These are phyloP conservation scores for Salix viminalis DNA, from an alignment of 345 rosid species.

Conservation along the genomic window DNA sequence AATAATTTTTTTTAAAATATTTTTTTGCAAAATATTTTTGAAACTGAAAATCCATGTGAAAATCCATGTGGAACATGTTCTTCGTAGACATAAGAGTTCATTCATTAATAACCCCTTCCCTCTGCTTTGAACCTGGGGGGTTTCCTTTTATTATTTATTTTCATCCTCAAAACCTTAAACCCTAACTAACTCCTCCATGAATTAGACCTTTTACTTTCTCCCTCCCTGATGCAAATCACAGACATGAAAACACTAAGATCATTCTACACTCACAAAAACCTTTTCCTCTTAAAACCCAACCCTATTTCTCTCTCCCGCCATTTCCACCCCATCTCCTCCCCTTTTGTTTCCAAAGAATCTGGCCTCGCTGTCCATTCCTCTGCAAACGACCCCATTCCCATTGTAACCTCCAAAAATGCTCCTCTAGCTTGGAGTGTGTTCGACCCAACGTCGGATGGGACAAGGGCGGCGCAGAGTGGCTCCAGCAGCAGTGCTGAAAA, in stretches of 20 bases:
- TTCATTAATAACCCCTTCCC: too few species aligned
- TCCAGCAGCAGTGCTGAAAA: not conserved
- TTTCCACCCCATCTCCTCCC: slow-evolving; percentile 18
- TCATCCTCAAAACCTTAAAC: slow-evolving; percentile 6
- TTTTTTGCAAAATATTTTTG: too few species aligned
- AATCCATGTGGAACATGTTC: too few species aligned
- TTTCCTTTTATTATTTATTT: not conserved
- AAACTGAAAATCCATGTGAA: too few species aligned
- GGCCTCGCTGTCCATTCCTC: not conserved
- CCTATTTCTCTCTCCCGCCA: slow-evolving; percentile 14
- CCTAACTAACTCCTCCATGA: not conserved
- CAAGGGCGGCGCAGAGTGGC: not conserved
- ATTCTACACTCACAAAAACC: slow-evolving; percentile 13
- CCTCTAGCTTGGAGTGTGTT: slow-evolving; percentile 35
- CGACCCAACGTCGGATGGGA: slow-evolving; percentile 16
- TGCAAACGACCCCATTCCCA: not conserved
- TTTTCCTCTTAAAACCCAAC: slow-evolving; percentile 13
- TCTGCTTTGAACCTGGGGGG: slow-evolving; percentile 11
- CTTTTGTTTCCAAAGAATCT: slow-evolving; percentile 4
- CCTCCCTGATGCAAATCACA: slow-evolving; percentile 19
- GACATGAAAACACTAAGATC: slow-evolving; percentile 37
- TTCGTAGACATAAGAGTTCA: too few species aligned
- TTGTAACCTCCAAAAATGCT: not conserved
- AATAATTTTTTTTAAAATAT: too few species aligned
- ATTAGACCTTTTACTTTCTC: not conserved